Conservation (phyloP, 2,329 filamentous ascomycete genomes). For the Hypoxylon sp. region DNA sequence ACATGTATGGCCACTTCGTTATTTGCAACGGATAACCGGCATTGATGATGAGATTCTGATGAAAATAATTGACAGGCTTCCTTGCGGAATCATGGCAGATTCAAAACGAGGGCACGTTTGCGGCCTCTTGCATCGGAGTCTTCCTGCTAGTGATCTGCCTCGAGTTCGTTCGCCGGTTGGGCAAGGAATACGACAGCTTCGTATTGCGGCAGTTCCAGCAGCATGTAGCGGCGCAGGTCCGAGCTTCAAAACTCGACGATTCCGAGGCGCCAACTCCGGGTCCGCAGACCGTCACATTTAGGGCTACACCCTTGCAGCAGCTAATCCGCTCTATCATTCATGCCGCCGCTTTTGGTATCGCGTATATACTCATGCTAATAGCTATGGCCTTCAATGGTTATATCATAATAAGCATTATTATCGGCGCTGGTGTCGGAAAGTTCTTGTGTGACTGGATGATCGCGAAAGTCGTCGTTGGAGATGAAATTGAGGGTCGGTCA, state of each 20-base stretch:
- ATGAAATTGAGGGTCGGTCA: slow-evolving; percentile 35
- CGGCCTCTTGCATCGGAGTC: slow-evolving; percentile 62
- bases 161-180: slow-evolving; percentile 59
- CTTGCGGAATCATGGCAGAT: slow-evolving; percentile 60
- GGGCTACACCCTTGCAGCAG: slow-evolving; percentile 60
- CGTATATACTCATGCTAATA: slow-evolving; percentile 62
- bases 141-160: slow-evolving; percentile 59
- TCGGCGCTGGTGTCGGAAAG: slow-evolving; percentile 67
- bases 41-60: slow-evolving; percentile 5
- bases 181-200: slow-evolving; percentile 61
- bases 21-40: slow-evolving; percentile 1
- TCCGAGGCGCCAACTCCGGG: slow-evolving; percentile 34
- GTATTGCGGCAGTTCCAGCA: slow-evolving; percentile 59
- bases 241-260: slow-evolving; percentile 35
- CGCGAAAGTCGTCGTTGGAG: slow-evolving; percentile 57
- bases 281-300: slow-evolving; percentile 54
- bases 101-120: slow-evolving; percentile 59
- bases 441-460: slow-evolving; percentile 70
- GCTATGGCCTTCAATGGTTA: slow-evolving; percentile 65
- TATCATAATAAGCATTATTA: slow-evolving; percentile 61
- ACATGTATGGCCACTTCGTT: slow-evolving; percentile 52
- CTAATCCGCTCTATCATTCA: slow-evolving; percentile 58
- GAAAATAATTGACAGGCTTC: slow-evolving; percentile 52
- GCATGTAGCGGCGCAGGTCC: slow-evolving; percentile 52
- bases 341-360: slow-evolving; percentile 59